Percentiles rank a stretch among this genome's conserved stretches.
Evolutionary conservation across 441 rosid species (phyloP).

Genomic region (Corymbia calophylla): DNA sequence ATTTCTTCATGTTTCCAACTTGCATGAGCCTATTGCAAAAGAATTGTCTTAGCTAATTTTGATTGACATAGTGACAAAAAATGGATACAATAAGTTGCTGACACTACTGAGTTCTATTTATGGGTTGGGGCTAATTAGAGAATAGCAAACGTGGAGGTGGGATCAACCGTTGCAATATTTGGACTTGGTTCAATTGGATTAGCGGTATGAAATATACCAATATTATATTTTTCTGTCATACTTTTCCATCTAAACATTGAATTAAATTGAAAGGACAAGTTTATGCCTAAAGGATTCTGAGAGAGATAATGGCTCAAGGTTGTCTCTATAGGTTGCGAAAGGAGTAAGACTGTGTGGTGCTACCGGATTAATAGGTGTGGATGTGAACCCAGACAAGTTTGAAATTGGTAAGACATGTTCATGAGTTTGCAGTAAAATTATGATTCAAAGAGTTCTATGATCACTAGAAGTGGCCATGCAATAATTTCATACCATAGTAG

Average conservation of each 20-base stretch:
- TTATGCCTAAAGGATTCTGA: too few species aligned
- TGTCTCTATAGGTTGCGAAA: constrained; percentile 57
- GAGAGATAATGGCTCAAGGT: not conserved
- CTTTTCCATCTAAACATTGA: not conserved
- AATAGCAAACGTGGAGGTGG: constrained; percentile 71
- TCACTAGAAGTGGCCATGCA: not conserved
- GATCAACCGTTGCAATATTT: constrained; percentile 79
- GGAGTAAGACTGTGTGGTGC: constrained; percentile 78
- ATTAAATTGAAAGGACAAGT: not conserved
- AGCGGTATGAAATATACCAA: constrained; percentile 40
- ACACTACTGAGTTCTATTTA: not conserved
- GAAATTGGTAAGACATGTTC: constrained; percentile 38
- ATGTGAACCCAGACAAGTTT: constrained; percentile 58
- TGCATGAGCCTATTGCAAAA: not conserved
- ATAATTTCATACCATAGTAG: not conserved
- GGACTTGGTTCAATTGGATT: constrained; percentile 83
- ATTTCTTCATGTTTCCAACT: not conserved
- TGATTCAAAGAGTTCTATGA: not conserved
- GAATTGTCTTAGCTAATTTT: not conserved
- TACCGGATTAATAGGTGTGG: constrained; percentile 60
- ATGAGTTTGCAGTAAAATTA: not conserved
- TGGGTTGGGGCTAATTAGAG: constrained; percentile 89
- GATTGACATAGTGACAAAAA: not conserved
- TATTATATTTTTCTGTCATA: not conserved
- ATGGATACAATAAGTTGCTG: not conserved